Evolutionary conservation across 331 rosid species (phyloP), one percentile per base, ranked within the genome.

Genomic region (Cydonia oblonga): DNA sequence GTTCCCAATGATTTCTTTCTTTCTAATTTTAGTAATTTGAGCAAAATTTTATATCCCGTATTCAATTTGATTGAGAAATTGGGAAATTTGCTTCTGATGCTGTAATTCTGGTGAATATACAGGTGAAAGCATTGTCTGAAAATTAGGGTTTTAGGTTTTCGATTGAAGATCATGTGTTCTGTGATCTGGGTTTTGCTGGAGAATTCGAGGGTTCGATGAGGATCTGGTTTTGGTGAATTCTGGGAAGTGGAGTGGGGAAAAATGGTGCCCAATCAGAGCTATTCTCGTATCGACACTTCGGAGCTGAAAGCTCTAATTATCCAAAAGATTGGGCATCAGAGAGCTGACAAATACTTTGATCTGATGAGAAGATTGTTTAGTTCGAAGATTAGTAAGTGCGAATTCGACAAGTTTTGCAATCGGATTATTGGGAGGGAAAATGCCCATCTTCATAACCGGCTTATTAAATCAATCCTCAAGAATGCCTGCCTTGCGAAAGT

Each of bases 371-470:
- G 82, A 40, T 83, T 91, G 44, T 78, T 93, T 66, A 84, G 88
- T 81, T 81, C 63, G 12, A 85, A 88, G 91, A 86, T 86, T n/a
- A 84, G 74, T 76, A 93, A 93, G 77, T 60, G 79, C 12, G 91
- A 91, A 61, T 93, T 93, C 57, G 87, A 91, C 70, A 86, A 73
- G 80, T 68, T 81, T 51, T 91, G 96, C 81, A 71, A 79, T 75
- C 73, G 40, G 83, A 84, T 79, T 25, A 77, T 93, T 69, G 98
- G 98, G 65, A 91, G 81, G 64, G 98, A 91, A 76, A 87, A 89
- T 70, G 29, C 88, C 56, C 70, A 84, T 71, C 92, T 93, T 73
- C 98, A 93, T 82, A 93, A 91, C 83, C 84, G 77, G 71, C 77
- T 93, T 79, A 83, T 93, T 6, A 78, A 64, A 72, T 87, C 96